phyloP scores from a whole-genome alignment of 192 early-diverging fungal genomes.

The Coemansia sp. region DNA sequence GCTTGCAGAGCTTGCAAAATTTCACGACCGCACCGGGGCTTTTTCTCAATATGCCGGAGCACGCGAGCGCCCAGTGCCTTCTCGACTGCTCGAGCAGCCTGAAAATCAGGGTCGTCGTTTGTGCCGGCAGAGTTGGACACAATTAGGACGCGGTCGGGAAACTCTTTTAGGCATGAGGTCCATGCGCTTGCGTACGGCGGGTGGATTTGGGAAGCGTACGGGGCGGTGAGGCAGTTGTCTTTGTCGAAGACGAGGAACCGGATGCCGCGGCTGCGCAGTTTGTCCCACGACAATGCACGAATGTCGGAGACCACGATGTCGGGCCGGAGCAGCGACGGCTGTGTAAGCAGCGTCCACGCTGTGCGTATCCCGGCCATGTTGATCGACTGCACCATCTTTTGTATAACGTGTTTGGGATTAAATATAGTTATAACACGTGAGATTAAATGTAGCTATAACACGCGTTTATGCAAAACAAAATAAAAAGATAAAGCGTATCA shows the following conservation, averaged over 20 bases:
- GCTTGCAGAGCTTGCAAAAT: conserved; percentile 33
- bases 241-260: conserved; percentile 89
- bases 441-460: neutral
- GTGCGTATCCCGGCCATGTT: conserved; percentile 68
- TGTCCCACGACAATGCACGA: conserved; percentile 63
- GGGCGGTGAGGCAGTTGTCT: conserved; percentile 92
- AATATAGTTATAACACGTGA: neutral
- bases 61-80: conserved; percentile 56
- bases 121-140: conserved; percentile 94
- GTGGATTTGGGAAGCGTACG: conserved; percentile 70
- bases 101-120: conserved; percentile 60
- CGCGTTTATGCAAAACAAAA: too few relatives aligned
- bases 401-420: neutral
- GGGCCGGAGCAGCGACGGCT: conserved; percentile 73
- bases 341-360: conserved; percentile 55
- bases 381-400: conserved; percentile 74
- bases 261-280: conserved; percentile 60
- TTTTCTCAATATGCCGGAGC: conserved; percentile 60
- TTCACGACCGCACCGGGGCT: conserved; percentile 72
- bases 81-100: conserved; percentile 48
- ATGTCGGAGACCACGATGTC: conserved; percentile 75
- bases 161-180: conserved; percentile 61
- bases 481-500: too few relatives aligned
- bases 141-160: conserved; percentile 70
- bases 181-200: conserved; percentile 71